Percentiles rank a stretch among this genome's conserved stretches.
Evolutionary conservation across 208 protist species (phyloP).

Genomic region (Acanthamoeba triangularis): DNA sequence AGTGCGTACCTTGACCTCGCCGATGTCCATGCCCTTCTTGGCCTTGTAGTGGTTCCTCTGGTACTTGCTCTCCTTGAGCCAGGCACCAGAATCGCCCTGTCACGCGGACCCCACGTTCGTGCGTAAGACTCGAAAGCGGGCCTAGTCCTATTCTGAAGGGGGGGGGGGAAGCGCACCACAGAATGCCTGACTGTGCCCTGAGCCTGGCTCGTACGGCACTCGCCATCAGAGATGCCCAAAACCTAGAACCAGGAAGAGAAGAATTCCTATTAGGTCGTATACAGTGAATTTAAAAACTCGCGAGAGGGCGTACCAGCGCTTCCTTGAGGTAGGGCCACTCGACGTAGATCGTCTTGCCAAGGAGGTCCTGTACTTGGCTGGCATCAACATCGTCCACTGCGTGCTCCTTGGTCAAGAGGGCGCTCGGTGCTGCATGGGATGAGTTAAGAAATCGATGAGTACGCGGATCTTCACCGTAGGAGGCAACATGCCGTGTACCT

Average conservation of each 20-base stretch:
- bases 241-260: neutral
- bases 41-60: constrained; percentile 66
- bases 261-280: neutral
- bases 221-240: constrained; percentile 57
- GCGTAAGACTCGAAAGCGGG: too few relatives aligned
- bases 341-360: constrained; percentile 54
- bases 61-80: constrained; percentile 74
- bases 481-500: neutral
- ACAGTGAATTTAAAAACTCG: neutral
- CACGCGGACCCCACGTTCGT: too few relatives aligned
- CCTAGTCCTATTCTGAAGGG: neutral
- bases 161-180: neutral
- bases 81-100: constrained; percentile 38
- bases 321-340: constrained; percentile 72
- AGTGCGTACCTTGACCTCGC: constrained; percentile 39
- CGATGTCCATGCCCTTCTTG: constrained; percentile 70
- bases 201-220: constrained; percentile 21
- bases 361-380: neutral
- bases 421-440: neutral
- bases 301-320: neutral
- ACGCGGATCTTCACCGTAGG: neutral
- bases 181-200: constrained; percentile 59
- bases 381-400: neutral
- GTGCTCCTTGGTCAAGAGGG: neutral
- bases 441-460: neutral